Base-by-base conservation (phyloP, 495 filamentous ascomycete species). In the Xylaria cubensis region DNA sequence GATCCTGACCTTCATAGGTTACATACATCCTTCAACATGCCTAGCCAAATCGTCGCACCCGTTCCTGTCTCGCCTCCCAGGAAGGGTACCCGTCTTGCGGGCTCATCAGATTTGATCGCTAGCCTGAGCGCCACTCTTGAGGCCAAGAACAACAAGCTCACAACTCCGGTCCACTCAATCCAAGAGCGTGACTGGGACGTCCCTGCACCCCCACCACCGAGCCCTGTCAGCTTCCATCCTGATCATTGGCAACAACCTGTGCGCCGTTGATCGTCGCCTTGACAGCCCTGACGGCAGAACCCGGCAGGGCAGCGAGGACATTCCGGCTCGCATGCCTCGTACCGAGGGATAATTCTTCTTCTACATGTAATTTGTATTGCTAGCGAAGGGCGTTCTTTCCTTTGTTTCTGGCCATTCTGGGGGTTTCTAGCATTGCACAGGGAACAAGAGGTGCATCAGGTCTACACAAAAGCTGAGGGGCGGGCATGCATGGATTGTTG, bases 161-260 rank as follows among this genome's bases (percentile, higher is more conserved):
- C 75, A 44, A 79, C 83, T 0, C 83, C 84, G 17, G 80, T 80
- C 70, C 84, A 80, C 75, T 73, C 78, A 67, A 85, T 86, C 75
- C 81, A 80, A 71, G 84, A 86, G 77, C 74, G 80, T 56, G 85
- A 86, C 76, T 86, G 84, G 80, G 78, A 82, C 42, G 85, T 86
- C 26, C 85, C 85, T 51, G 84, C 84, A 15, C 83, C 85, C 1
- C 85, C 85, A 24, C 85, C 85, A 36, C 85, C 85, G 8, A 84
- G 82, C 72, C 85, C 85, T 34, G 82, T 86, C 69, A 81, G 82
- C 77, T 86, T 84, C 74, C 79, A 81, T 32, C 71, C 77, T 41
- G 82, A 85, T 71, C 81, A 84, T 73, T 86, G 85, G 85, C 80
- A 78, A 53, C 78, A 72, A 0, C 61, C 58, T 12, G 8, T 76